Conservation (phyloP, 2,329 filamentous ascomycete species). For the Sporothrix luriei region DNA sequence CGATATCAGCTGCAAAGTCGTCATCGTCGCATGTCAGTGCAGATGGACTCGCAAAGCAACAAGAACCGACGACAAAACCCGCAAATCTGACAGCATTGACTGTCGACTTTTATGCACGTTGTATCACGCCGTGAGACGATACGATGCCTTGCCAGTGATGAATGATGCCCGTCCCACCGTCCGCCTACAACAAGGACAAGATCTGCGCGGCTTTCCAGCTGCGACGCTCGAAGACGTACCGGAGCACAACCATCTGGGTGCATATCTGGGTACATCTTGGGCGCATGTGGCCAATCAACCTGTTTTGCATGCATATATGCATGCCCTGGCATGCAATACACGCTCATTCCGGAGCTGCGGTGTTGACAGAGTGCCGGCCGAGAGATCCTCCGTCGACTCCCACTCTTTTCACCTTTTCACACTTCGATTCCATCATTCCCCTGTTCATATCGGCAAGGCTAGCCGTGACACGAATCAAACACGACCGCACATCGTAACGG, state of each 20-base stretch:
- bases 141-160: not conserved
- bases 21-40: not conserved
- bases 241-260: not conserved
- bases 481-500: not conserved
- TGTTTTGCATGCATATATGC: not conserved
- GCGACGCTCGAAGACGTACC: not conserved
- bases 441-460: constrained; percentile 4
- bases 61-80: not conserved
- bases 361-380: not conserved
- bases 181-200: not conserved
- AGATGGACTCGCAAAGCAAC: no score
- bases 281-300: not conserved
- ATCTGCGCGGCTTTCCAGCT: not conserved
- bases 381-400: not conserved
- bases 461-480: not conserved
- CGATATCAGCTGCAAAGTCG: constrained; percentile 14
- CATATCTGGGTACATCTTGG: not conserved
- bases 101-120: not conserved
- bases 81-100: not conserved
- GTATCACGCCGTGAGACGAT: not conserved
- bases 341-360: not conserved
- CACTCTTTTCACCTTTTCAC: not conserved
- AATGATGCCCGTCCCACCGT: no score
- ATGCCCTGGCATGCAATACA: not conserved
- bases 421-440: not conserved